phyloP scores from a whole-genome alignment of 192 early-diverging fungal genomes.

The Polychytrium aggregatum region DNA sequence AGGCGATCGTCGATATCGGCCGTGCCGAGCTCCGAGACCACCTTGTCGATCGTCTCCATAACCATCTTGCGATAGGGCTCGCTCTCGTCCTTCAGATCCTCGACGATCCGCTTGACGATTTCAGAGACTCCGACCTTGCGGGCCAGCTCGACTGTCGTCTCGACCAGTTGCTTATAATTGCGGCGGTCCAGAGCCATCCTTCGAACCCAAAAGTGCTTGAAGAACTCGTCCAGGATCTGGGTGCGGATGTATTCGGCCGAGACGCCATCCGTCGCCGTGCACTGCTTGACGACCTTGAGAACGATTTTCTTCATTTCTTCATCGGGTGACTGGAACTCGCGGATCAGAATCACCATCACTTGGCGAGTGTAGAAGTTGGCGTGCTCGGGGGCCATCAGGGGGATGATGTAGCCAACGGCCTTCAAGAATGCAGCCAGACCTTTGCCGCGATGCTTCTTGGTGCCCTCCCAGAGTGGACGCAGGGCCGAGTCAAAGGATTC shows the following conservation, averaged over 20 bases:
- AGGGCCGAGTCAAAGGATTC: constrained; percentile 91
- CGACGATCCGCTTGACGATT: constrained; percentile 75
- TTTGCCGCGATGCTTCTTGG: constrained; percentile 90
- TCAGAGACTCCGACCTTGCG: constrained; percentile 87
- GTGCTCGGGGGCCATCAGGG: constrained; percentile 91
- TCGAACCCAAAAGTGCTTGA: constrained; percentile 94
- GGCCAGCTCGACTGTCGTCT: constrained; percentile 92
- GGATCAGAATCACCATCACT: constrained; percentile 82
- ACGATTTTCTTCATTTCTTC: constrained; percentile 99
- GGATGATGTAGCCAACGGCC: constrained; percentile 97
- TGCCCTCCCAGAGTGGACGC: constrained; percentile 83
- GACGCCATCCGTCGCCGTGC: constrained; percentile 87
- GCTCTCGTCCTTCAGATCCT: constrained; percentile 90
- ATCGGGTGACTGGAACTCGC: constrained; percentile 95
- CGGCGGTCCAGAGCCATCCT: constrained; percentile 93
- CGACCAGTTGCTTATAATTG: constrained; percentile 86
- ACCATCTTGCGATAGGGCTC: constrained; percentile 94
- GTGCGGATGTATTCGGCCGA: constrained; percentile 71
- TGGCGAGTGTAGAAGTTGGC: constrained; percentile 91
- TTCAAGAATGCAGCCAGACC: constrained; percentile 95
- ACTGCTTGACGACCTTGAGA: constrained; percentile 93
- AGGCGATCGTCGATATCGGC: constrained; percentile 84
- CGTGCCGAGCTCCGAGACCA: constrained; percentile 64
- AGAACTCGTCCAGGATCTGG: constrained; percentile 90
- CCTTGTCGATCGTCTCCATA: constrained; percentile 89